Base-by-base conservation (phyloP, 2,329 filamentous ascomycete species). In the Verticillium longisporum region DNA sequence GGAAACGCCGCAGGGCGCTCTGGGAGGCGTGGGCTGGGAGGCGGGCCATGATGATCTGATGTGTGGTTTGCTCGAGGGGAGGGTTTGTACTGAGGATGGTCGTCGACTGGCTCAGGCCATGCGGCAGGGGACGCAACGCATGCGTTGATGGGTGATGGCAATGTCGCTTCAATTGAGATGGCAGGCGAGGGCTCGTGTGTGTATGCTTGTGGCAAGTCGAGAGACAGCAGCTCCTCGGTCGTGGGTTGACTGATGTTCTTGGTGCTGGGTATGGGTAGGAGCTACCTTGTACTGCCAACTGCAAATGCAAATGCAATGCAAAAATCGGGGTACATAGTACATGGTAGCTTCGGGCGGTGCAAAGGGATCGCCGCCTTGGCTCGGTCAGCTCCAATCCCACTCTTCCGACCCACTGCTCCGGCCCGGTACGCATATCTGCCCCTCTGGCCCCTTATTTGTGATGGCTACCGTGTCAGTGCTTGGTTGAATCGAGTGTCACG, bases 1-100 rank as follows among this genome's bases (percentile, higher is more conserved):
- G 53, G 55, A 36, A 56, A 61, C 58, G 61, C 60, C 33, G 60
- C 57, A 56, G 32, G 54, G 64, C 62, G 63, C 55, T 58, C 63
- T 56, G 32, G 60, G 57, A 34, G 13, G 62, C 61, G 65, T 41
- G 66, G 60, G 61, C 26, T 38, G 59, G 45, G 33, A 56, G 18
- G 53, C 54, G 58, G 26, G 58, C 58, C 58, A 60, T 60, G 32
- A 33, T 41, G 54, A 14, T 50, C n/a, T 50, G 45, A 21, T 26
- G 45, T 26, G 26, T 26, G 26, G 26, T 13, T 36, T 36, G 26
- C 10, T 54, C 14, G 18, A 34, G 15, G 31, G 6, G 18, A 34
- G 15, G 31, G 6, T 26, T 4, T 33, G 26, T n/a, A 6, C 26
- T 13, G 32, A 15, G 55, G 21, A n/a, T 13, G 18, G 21, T 50